Conservation (phyloP, 164 flowering plant species). For the Aristolochia fimbriata region DNA sequence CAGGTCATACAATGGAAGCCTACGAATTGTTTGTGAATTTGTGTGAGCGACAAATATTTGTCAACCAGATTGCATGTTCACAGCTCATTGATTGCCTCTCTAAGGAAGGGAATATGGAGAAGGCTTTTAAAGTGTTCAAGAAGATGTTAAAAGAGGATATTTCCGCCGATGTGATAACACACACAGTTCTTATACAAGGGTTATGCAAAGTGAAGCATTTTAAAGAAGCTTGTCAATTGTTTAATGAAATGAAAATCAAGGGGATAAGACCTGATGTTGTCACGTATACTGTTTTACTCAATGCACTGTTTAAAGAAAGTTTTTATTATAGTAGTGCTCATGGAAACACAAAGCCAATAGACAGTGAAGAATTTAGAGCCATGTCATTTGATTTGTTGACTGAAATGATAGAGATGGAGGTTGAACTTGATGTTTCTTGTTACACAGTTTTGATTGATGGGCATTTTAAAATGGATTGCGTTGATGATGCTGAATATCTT, state of each 20-base stretch:
- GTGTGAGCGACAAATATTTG: slow-evolving; percentile 20
- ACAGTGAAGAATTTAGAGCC: slow-evolving; percentile 6
- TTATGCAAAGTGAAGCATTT: slow-evolving; percentile 43
- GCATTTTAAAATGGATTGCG: slow-evolving; percentile 30
- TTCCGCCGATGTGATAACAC: slow-evolving; percentile 41
- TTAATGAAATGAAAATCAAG: slow-evolving; percentile 49
- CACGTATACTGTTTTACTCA: slow-evolving; percentile 60
- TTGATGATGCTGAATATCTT: slow-evolving; percentile 42
- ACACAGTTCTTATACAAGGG: slow-evolving; percentile 61
- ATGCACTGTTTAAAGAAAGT: slow-evolving; percentile 24
- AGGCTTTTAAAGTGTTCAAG: slow-evolving; percentile 32
- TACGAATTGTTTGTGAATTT: slow-evolving; percentile 33
- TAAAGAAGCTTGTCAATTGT: slow-evolving; percentile 40
- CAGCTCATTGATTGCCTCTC: slow-evolving; percentile 44
- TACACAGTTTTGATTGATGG: slow-evolving; percentile 64
- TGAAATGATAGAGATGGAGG: slow-evolving; percentile 37
- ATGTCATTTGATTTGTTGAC: slow-evolving; percentile 16
- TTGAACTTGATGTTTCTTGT: slow-evolving; percentile 42
- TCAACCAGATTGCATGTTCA: slow-evolving; percentile 23
- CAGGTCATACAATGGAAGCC: slow-evolving; percentile 26
- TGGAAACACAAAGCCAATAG: neutral
- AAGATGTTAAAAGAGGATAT: slow-evolving; percentile 25
- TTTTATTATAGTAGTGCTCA: slow-evolving; percentile 3
- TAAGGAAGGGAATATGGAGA: slow-evolving; percentile 24
- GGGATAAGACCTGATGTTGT: slow-evolving; percentile 60